Conservation (phyloP, 1,284 basidiomycete genomes). For the Boletus coffeatus region DNA sequence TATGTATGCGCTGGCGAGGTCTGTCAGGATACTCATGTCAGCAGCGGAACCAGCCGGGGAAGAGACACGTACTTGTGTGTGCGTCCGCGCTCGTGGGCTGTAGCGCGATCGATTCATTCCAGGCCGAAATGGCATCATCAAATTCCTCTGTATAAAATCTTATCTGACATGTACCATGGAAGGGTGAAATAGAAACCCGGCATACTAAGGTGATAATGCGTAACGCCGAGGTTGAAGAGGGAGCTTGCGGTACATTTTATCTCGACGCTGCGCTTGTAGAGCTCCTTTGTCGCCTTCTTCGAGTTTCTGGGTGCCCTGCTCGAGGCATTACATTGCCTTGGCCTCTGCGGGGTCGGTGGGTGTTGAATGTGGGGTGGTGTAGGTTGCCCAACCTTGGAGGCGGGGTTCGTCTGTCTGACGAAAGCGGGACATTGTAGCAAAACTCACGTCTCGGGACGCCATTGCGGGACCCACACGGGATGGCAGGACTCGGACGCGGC, state of each 20-base stretch:
- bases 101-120: constrained; percentile 81
- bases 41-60: constrained; percentile 12
- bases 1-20: constrained; percentile 92
- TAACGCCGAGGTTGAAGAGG: constrained; percentile 86
- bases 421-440: constrained; percentile 11
- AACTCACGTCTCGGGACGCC: constrained; percentile 26
- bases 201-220: constrained; percentile 83
- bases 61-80: constrained; percentile 74
- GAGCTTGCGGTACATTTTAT: constrained; percentile 81
- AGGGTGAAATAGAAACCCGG: constrained; percentile 20
- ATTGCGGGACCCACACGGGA: constrained; percentile 8
- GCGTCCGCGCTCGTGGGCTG: constrained; percentile 87
- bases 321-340: constrained; percentile 78
- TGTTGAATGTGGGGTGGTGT: constrained; percentile 74
- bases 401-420: constrained; percentile 1
- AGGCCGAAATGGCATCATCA: constrained; percentile 77
- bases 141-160: constrained; percentile 63
- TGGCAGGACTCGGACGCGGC: constrained; percentile 7
- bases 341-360: constrained; percentile 79
- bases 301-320: constrained; percentile 82
- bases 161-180: constrained; percentile 15
- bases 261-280: constrained; percentile 78
- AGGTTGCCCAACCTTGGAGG: constrained; percentile 73
- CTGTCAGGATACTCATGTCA: constrained; percentile 34
- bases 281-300: constrained; percentile 84